phyloP scores from a whole-genome alignment of 495 filamentous ascomycete genomes.

The Talaromyces ruber region DNA sequence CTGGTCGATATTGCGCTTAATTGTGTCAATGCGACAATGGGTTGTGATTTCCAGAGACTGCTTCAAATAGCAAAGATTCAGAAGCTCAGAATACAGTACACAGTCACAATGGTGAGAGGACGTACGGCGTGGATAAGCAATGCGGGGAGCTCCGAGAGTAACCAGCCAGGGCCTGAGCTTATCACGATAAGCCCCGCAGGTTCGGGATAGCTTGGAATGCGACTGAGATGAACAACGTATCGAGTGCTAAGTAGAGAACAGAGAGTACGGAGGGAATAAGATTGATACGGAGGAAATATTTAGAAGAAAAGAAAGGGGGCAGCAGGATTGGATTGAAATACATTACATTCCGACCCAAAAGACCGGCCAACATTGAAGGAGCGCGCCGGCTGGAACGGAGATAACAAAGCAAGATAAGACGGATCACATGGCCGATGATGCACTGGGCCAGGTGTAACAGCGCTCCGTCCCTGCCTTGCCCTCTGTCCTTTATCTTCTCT shows the following conservation, averaged over 20 bases:
- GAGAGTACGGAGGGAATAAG: not conserved
- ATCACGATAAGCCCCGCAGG: constrained; percentile 4
- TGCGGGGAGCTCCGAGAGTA: constrained; percentile 3
- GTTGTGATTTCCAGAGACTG: not conserved
- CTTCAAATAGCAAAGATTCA: not conserved
- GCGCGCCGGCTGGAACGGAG: constrained; percentile 13
- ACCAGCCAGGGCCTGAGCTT: not conserved
- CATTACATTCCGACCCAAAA: not conserved
- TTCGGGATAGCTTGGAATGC: not conserved
- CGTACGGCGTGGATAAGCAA: not conserved
- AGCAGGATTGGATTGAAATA: not conserved
- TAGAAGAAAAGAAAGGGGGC: not conserved
- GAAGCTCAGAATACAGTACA: not conserved
- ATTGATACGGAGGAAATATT: not conserved
- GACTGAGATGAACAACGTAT: constrained; percentile 12
- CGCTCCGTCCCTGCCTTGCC: not conserved
- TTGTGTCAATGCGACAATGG: not conserved
- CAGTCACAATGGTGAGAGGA: not conserved
- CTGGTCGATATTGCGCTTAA: not conserved
- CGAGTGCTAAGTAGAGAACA: constrained; percentile 18
- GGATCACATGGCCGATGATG: constrained; percentile 4
- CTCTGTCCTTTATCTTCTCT: not conserved
- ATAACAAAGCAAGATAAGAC: constrained; percentile 9
- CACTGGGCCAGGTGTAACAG: not conserved
- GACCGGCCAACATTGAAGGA: constrained; percentile 11